Evolutionary conservation across 495 filamentous ascomycete species (phyloP), one percentile per base, ranked within the genome.

Genomic region (Aspergillus cavernicola): DNA sequence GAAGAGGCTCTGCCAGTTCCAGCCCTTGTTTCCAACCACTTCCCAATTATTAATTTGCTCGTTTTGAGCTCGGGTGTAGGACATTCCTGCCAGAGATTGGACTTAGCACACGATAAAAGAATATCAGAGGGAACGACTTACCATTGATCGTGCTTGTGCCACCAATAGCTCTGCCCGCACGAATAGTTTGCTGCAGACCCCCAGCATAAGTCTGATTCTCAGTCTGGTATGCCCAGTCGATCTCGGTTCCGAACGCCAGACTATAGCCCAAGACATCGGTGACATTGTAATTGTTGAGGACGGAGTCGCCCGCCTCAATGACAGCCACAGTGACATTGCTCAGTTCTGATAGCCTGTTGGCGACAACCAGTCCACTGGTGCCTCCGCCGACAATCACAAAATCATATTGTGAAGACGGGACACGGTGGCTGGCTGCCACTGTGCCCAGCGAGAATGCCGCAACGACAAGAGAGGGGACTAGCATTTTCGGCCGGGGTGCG

Each of bases 1-100:
- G 31, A 63, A 51, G 11, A 70, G 53, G 24, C n/a, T 61, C 18
- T 65, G 44, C 67, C 67, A 70, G 37, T 61, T 63, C 67, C 67
- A 70, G 6, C 63, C 67, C 32, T 57, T 42, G 37, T 66, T 70
- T 1, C 67, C 65, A 19, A 63, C 12, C 1, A 28, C 20, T 39
- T 63, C 65, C 65, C 71, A 62, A 11, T 56, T 42, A 15, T 69
- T 46, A 29, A 67, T 62, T 29, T 69, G 63, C 1, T 45, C 49
- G 18, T 42, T 54, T 44, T 67, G 52, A 18, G 66, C 62, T 12
- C 66, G 61, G 11, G 40, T 50, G 23, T 59, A 63, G 22, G 42
- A 35, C 29, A 41, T 41, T 41, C 39, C 39, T 41, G 39, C 20
- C 10, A 26, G 12, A 19, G 10, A 20, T 19, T 11, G 6, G 23